Conservation (phyloP, 2,329 filamentous ascomycete species). For the Gnomoniopsis smithogilvyi region DNA sequence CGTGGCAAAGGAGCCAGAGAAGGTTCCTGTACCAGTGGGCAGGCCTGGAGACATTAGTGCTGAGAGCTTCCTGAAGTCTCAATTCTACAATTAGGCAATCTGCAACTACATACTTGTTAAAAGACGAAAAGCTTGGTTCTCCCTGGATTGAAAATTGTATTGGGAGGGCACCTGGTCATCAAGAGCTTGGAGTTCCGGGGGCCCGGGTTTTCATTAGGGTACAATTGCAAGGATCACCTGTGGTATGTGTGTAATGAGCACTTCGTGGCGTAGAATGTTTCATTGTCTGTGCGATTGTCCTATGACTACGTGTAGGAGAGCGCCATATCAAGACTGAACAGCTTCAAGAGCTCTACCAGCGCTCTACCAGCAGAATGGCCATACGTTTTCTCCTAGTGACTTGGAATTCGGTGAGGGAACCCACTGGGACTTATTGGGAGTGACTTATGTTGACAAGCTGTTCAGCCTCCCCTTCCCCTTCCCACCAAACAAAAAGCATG, state of each 20-base stretch:
- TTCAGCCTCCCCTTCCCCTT: no score
- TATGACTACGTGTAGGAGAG: no score
- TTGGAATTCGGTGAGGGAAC: no score
- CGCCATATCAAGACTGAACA: no score
- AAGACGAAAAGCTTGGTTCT: not conserved
- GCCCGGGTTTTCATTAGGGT: not conserved
- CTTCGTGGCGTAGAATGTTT: not conserved
- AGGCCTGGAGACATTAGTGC: slow-evolving; percentile 52
- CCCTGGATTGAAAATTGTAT: not conserved
- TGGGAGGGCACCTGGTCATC: not conserved
- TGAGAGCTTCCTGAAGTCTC: slow-evolving; percentile 56
- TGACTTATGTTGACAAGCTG: no score
- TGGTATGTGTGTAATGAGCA: not conserved
- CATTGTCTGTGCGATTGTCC: no score
- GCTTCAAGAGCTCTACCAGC: no score
- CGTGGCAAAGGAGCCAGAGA: slow-evolving; percentile 27
- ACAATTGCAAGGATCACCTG: not conserved
- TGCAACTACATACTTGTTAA: not conserved
- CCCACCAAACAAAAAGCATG: no score
- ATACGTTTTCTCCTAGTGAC: no score
- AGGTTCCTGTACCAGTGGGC: slow-evolving; percentile 29
- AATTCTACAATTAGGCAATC: slow-evolving; percentile 49
- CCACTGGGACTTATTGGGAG: no score
- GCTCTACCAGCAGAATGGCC: no score
- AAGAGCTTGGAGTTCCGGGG: slow-evolving; percentile 18